phyloP scores from a whole-genome alignment of 345 rosid genomes.

The Pistacia integerrima region DNA sequence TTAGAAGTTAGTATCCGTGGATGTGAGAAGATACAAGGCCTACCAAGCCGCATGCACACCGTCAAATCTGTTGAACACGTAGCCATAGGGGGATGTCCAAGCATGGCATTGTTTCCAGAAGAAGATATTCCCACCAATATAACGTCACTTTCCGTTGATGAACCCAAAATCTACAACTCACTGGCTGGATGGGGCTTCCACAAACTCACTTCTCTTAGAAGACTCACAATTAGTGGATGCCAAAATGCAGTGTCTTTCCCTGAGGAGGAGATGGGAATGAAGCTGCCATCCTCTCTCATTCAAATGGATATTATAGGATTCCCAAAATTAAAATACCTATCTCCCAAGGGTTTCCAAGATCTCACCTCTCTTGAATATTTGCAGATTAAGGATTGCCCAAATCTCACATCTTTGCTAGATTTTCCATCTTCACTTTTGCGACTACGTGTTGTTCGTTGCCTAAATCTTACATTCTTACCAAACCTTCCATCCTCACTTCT shows the following conservation, averaged over 20 bases:
- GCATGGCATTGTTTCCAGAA: slow-evolving; percentile 13
- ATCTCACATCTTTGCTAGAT: background rate
- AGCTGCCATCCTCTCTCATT: background rate
- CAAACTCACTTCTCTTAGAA: slow-evolving; percentile 13
- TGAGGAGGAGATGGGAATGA: background rate
- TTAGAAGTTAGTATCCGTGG: no score
- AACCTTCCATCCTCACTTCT: background rate
- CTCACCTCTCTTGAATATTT: background rate
- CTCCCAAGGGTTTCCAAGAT: background rate
- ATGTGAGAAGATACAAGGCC: background rate
- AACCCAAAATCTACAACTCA: slow-evolving; percentile 2
- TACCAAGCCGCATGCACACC: slow-evolving; percentile 7
- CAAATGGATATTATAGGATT: background rate
- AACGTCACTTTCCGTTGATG: slow-evolving; percentile 15
- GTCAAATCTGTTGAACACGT: slow-evolving; percentile 18
- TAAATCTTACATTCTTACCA: background rate
- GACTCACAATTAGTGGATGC: slow-evolving; percentile 11
- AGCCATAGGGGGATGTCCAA: slow-evolving; percentile 19
- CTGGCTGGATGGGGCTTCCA: slow-evolving; percentile 23
- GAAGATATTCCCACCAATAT: slow-evolving; percentile 22
- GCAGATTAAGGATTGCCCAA: background rate
- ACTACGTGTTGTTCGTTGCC: background rate
- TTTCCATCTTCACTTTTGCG: background rate
- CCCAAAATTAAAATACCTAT: background rate
- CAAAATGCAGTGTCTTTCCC: slow-evolving; percentile 16